phyloP scores from a whole-genome alignment of 2,329 filamentous ascomycete genomes.

The Pseudogymnoascus sp. region DNA sequence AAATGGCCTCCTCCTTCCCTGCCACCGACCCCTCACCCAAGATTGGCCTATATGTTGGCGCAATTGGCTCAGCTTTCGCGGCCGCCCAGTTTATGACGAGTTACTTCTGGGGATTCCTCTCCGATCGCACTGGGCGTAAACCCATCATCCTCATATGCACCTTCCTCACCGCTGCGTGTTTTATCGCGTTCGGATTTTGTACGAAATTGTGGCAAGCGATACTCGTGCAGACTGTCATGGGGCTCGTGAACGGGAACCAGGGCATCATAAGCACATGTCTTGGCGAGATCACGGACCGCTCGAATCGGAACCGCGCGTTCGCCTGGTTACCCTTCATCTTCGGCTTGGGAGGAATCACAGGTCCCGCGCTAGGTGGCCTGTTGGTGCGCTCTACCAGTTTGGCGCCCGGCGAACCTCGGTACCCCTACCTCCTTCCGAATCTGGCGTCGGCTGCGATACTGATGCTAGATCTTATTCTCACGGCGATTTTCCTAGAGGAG shows the following conservation, averaged over 20 bases:
- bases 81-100: constrained; percentile 88
- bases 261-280: constrained; percentile 89
- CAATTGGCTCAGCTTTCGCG: constrained; percentile 85
- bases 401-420: constrained; percentile 40
- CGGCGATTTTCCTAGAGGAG: constrained; percentile 82
- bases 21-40: constrained; percentile 58
- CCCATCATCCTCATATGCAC: constrained; percentile 78
- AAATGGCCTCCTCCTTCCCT: constrained; percentile 82
- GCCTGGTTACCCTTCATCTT: constrained; percentile 96
- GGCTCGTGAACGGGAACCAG: constrained; percentile 88
- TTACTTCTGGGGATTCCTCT: constrained; percentile 82
- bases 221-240: constrained; percentile 81
- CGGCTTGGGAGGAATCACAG: constrained; percentile 85
- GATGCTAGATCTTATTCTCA: constrained; percentile 60
- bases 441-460: constrained; percentile 67
- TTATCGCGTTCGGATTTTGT: constrained; percentile 82
- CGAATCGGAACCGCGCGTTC: constrained; percentile 88
- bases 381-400: constrained; percentile 50
- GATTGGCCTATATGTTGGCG: constrained; percentile 80
- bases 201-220: constrained; percentile 75
- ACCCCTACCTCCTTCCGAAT: constrained; percentile 82
- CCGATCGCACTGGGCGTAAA: constrained; percentile 71
- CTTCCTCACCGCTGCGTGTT: constrained; percentile 70
- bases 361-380: constrained; percentile 81
- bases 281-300: constrained; percentile 89